These are phyloP conservation scores for Prinsepia uniflora DNA, from an alignment of 306 rosid species.

Conservation along the genomic window DNA sequence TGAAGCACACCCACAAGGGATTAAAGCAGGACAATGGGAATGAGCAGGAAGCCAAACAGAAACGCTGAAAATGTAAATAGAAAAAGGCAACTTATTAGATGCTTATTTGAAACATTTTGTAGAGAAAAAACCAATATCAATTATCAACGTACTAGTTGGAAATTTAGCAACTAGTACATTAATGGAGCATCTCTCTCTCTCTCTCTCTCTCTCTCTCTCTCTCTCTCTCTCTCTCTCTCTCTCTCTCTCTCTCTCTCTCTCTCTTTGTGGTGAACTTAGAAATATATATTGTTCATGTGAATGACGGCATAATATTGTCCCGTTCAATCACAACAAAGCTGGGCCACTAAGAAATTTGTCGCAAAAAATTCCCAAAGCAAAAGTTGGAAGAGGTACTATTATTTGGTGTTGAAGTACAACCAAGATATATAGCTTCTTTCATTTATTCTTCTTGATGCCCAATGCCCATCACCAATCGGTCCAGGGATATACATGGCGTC, in stretches of 20 bases:
- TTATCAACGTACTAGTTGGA: constrained; percentile 13
- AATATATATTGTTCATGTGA: neutral
- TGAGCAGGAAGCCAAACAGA: constrained; percentile 21
- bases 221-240: neutral
- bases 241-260: neutral
- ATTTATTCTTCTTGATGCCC: neutral
- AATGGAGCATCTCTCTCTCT: too few relatives aligned
- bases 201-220: neutral
- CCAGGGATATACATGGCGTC: too few relatives aligned
- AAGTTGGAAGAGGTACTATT: neutral
- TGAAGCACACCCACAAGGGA: constrained; percentile 1
- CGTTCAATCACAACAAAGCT: neutral
- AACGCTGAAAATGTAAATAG: constrained; percentile 19
- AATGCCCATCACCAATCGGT: too few relatives aligned
- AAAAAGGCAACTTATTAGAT: constrained; percentile 31
- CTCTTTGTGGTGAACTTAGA: neutral
- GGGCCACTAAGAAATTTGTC: constrained; percentile 2
- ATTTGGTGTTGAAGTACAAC: neutral
- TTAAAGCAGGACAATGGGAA: neutral
- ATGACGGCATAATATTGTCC: neutral
- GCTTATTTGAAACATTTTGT: constrained; percentile 5
- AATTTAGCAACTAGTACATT: neutral
- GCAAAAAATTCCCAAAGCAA: neutral
- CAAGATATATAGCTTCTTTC: neutral
- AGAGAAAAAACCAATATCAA: constrained; percentile 21